These are phyloP conservation scores for Penicillium malachiteum DNA, from an alignment of 495 filamentous ascomycete genomes.

Conservation along the genomic window DNA sequence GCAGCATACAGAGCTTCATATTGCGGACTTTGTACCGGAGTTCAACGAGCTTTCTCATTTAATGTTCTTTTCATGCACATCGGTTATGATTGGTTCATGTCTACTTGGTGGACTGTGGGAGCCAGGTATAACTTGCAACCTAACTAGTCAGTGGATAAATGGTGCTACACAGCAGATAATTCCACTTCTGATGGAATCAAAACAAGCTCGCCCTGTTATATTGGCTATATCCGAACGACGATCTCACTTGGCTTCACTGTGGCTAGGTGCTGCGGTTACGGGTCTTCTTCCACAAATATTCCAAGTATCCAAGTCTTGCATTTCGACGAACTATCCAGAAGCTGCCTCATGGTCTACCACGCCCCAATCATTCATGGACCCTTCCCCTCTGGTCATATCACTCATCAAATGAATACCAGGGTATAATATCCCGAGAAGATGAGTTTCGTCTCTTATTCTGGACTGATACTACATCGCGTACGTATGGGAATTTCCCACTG, in stretches of 20 bases:
- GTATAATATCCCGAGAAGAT: not conserved
- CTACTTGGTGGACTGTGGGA: conserved; percentile 9
- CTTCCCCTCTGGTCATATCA: not conserved
- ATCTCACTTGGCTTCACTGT: conserved; percentile 6
- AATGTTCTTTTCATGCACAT: not conserved
- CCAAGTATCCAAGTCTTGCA: not conserved
- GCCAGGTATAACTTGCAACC: conserved; percentile 8
- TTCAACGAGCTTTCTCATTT: not conserved
- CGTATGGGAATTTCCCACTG: not conserved
- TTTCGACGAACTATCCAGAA: not conserved
- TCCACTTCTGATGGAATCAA: not conserved
- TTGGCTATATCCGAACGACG: conserved; percentile 7
- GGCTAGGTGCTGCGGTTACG: conserved; percentile 6
- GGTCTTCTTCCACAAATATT: conserved; percentile 8
- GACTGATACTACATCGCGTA: not conserved
- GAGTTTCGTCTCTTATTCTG: not conserved
- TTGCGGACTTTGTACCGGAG: not conserved
- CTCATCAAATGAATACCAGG: not conserved
- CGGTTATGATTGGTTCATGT: conserved; percentile 4
- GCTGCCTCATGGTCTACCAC: not conserved
- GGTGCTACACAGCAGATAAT: not conserved
- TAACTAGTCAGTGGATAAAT: conserved; percentile 6
- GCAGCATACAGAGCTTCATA: not conserved
- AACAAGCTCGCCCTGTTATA: not conserved
- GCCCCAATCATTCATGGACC: not conserved